Conservation (phyloP, 164 flowering plant genomes). For the Kalanchoe fedtschenkoi region DNA sequence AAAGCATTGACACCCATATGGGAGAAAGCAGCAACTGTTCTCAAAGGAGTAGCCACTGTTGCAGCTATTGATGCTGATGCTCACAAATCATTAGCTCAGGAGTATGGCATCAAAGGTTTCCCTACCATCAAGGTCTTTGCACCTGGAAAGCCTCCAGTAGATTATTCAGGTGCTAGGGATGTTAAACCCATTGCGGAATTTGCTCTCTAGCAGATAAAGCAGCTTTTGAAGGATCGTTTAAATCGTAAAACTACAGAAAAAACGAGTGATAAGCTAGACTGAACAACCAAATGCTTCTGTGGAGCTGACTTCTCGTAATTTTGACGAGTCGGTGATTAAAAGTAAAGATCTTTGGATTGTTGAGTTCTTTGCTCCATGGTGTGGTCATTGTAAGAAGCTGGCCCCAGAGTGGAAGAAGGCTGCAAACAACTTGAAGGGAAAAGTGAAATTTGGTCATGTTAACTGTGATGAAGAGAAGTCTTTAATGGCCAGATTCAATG, state of each 20-base stretch:
- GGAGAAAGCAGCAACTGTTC: slow-evolving; percentile 87
- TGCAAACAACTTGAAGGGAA: slow-evolving; percentile 81
- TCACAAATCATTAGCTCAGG: slow-evolving; percentile 91
- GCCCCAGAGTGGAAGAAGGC: slow-evolving; percentile 99
- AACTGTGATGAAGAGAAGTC: slow-evolving; percentile 93
- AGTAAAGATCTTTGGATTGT: slow-evolving; percentile 97
- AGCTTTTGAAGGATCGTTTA: slow-evolving; percentile 69
- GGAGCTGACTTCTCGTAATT: slow-evolving; percentile 65
- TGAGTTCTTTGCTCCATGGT: slow-evolving; percentile 99
- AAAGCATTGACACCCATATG: slow-evolving; percentile 78
- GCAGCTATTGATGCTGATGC: slow-evolving; percentile 98
- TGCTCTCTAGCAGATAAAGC: slow-evolving; percentile 74
- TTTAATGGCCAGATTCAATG: slow-evolving; percentile 85
- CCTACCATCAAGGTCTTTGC: slow-evolving; percentile 92
- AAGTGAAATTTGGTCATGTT: slow-evolving; percentile 92
- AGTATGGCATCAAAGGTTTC: slow-evolving; percentile 87
- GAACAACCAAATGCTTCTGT: slow-evolving; percentile 61
- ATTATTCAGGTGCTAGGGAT: slow-evolving; percentile 94
- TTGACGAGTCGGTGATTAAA: slow-evolving; percentile 75
- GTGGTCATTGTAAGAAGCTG: slow-evolving; percentile 96
- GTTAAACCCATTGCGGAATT: slow-evolving; percentile 84
- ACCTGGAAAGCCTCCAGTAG: slow-evolving; percentile 88
- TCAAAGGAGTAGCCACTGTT: slow-evolving; percentile 90
- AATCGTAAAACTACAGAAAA: slow-evolving; percentile 65
- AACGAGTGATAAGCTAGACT: slow-evolving; percentile 54